Evolutionary conservation across 225 moss, liverwort and hornwort species (phyloP), one percentile per base, ranked within the genome.

Genomic region (Antitrichia curtipendula): DNA sequence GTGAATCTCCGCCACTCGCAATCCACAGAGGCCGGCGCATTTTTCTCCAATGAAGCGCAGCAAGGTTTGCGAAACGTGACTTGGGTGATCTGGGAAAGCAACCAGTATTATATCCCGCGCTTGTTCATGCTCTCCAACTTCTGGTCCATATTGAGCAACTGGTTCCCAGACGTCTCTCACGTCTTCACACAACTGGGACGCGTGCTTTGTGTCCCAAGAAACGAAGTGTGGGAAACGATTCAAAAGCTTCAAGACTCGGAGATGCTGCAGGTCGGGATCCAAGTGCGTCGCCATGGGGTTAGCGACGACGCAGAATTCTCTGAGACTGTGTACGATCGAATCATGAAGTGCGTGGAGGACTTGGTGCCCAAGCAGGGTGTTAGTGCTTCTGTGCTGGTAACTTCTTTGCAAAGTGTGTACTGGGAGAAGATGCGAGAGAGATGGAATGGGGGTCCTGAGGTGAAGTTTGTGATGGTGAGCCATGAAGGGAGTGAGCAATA

Each of bases 61-160:
- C 65, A 90, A 63, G 72, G 78, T 5, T 83, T 98, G 77, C 66
- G 77, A 12, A 77, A 91, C 9, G 92, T 98, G 87, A 58, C 90
- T 12, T 98, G 96, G 96, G 56, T 96, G 80, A 78, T 88, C 27
- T 96, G 95, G 96, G 92, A 82, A 88, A 95, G 96, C 71, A 98
- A 98, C 78, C 98, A 98, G 79, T 98, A 98, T 70, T 95, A 92
- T 85, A 89, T 94, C 56, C 98, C 98, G 10, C 92, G 96, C 27
- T 86, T 98, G 34, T 93, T 95, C 75, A 94, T 95, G 87, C 86
- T 95, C 13, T 84, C 87, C 15, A 92, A 94, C 50, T 93, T 93
- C 24, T 96, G 98, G 98, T 70, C 88, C 8, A 89, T 53, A 58
- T 59, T 98, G 83, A 79, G 27, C 19, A 57, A 68, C 7, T 92